Evolutionary conservation across 2,329 filamentous ascomycete genomes (phyloP).

Genomic region (Verticillium alfalfae): DNA sequence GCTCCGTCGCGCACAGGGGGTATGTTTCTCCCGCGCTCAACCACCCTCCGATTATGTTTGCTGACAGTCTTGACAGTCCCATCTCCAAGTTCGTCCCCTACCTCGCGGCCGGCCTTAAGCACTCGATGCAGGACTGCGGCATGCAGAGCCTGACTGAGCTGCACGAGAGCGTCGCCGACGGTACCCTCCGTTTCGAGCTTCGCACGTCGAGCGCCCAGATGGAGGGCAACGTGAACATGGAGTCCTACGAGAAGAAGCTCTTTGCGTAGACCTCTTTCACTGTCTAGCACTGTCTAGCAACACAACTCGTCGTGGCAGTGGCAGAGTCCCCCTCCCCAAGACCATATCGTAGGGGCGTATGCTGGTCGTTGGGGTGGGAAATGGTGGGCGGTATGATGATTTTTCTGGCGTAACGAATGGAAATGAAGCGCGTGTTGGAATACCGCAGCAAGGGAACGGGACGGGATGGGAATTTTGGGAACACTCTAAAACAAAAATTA

Average conservation of each 20-base stretch:
- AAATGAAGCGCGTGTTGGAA: neutral
- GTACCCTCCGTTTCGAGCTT: constrained; percentile 85
- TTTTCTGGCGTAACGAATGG: constrained; percentile 3
- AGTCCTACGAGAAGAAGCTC: constrained; percentile 99
- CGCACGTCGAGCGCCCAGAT: constrained; percentile 90
- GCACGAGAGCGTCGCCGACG: constrained; percentile 67
- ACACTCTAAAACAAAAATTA: neutral
- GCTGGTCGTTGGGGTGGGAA: neutral
- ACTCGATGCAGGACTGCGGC: constrained; percentile 94
- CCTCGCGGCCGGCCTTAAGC: constrained; percentile 90
- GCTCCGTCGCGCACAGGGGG: constrained; percentile 73
- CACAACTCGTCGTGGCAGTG: neutral
- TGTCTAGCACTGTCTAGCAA: neutral
- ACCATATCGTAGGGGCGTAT: neutral
- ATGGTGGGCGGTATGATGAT: neutral
- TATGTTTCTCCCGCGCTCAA: constrained; percentile 25
- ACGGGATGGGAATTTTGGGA: neutral
- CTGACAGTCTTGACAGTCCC: constrained; percentile 46
- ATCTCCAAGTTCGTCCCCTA: constrained; percentile 96
- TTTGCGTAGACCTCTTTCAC: constrained; percentile 63
- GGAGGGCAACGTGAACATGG: constrained; percentile 96
- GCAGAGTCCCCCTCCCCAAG: neutral
- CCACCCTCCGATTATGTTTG: constrained; percentile 1
- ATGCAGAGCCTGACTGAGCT: constrained; percentile 73
- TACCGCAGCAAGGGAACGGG: neutral